Percentiles rank a stretch among this genome's conserved stretches.
These are phyloP conservation scores for Santalum album DNA, from an alignment of 164 flowering plant genomes.

Conservation along the genomic window DNA sequence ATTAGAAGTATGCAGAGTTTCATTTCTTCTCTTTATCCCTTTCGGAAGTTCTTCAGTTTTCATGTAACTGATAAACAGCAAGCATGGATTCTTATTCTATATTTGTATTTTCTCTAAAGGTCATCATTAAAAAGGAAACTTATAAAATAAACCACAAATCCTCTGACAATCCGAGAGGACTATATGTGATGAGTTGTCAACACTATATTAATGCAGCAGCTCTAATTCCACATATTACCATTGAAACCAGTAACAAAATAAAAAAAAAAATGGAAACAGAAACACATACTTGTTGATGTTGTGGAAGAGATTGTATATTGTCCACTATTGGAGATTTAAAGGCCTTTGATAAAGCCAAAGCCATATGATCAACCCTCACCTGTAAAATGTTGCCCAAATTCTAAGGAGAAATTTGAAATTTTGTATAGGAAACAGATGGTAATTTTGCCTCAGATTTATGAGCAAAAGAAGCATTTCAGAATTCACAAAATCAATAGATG, in stretches of 20 bases:
- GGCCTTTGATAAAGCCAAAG: slow-evolving; percentile 72
- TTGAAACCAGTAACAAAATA: not conserved
- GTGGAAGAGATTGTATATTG: slow-evolving; percentile 87
- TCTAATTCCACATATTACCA: not conserved
- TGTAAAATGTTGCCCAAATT: slow-evolving; percentile 16
- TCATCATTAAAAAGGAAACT: not conserved
- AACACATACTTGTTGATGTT: slow-evolving; percentile 78
- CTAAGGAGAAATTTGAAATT: not conserved
- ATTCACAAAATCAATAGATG: too few species aligned
- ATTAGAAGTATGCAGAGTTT: too few species aligned
- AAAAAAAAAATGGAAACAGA: not conserved
- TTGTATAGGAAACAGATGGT: too few species aligned
- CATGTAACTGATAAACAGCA: too few species aligned
- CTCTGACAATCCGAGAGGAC: not conserved
- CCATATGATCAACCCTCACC: slow-evolving; percentile 89
- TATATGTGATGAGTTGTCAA: not conserved
- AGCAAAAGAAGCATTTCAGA: too few species aligned
- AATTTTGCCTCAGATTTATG: too few species aligned
- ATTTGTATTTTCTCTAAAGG: not conserved
- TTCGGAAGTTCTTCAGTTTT: too few species aligned
- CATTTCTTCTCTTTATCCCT: too few species aligned
- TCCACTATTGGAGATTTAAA: slow-evolving; percentile 68
- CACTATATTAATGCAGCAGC: not conserved
- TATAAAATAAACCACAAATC: not conserved
- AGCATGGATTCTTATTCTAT: too few species aligned